These are phyloP conservation scores for Penicillium decumbens DNA, from an alignment of 2,329 filamentous ascomycete species.

Conservation along the genomic window DNA sequence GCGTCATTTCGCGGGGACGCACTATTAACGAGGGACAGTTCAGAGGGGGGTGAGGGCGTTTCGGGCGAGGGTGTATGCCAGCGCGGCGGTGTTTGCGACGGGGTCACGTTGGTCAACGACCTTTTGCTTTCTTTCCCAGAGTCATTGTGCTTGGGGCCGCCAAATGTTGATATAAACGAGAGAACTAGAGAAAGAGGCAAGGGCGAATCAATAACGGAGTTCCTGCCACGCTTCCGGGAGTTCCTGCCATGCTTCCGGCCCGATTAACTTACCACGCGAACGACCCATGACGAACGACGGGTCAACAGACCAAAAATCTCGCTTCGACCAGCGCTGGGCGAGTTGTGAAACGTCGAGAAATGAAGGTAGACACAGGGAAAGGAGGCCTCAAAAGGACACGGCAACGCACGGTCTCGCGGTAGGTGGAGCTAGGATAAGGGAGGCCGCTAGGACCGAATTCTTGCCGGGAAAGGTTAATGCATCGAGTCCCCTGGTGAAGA, in stretches of 20 bases:
- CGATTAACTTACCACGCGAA: conserved; percentile 36
- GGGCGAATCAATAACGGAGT: conserved; percentile 20
- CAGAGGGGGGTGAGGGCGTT: conserved; percentile 32
- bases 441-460: conserved; percentile 4
- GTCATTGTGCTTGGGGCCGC: conserved; percentile 28
- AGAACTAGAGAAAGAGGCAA: conserved; percentile 56
- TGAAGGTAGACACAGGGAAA: conserved; percentile 5
- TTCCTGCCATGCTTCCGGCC: conserved; percentile 1
- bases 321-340: conserved; percentile 3
- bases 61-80: conserved; percentile 35
- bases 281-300: conserved; percentile 31
- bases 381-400: conserved; percentile 15
- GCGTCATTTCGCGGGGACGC: conserved; percentile 45
- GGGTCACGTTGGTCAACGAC: conserved; percentile 21
- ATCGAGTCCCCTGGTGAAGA: conserved; percentile 10
- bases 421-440: conserved; percentile 8
- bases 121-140: conserved; percentile 38
- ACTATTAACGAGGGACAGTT: conserved; percentile 36
- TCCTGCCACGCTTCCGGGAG: conserved; percentile 9
- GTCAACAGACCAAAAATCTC: conserved; percentile 3
- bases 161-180: conserved; percentile 71
- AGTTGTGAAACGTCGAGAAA: conserved; percentile 6
- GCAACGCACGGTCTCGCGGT: conserved; percentile 9
- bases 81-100: conserved; percentile 23
- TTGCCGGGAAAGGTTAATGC: conserved; percentile 12